Evolutionary conservation across 1,139 yeast genomes (phyloP).

Genomic region (Petasospora rhodanensis): DNA sequence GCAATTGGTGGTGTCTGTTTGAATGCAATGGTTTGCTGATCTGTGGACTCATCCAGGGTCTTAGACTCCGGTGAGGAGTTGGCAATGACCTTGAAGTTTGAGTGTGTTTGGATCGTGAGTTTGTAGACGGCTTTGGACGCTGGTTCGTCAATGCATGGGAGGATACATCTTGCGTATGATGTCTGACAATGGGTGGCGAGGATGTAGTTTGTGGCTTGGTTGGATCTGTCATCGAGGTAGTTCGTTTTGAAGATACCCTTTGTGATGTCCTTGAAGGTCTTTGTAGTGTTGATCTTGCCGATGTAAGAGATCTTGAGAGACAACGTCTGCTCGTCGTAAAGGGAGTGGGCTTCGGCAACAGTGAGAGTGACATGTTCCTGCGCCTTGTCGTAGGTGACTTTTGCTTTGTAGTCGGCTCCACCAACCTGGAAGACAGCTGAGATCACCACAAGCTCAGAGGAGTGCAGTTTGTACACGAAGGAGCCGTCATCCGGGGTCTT

Average conservation of each 20-base stretch:
- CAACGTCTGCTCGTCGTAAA: constrained; percentile 14
- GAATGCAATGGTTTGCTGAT: constrained; percentile 38
- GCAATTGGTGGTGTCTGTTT: constrained; percentile 53
- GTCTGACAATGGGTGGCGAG: constrained; percentile 74
- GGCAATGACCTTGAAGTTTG: constrained; percentile 45
- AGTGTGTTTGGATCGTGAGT: constrained; percentile 42
- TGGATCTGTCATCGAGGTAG: constrained; percentile 46
- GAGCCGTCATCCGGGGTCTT: constrained; percentile 6
- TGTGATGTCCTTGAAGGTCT: constrained; percentile 53
- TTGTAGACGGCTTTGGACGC: constrained; percentile 47
- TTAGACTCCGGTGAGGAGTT: constrained; percentile 34
- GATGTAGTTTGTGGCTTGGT: constrained; percentile 44
- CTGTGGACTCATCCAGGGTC: constrained; percentile 26
- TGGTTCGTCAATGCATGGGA: constrained; percentile 66
- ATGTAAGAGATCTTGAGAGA: constrained; percentile 33
- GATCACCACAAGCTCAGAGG: constrained; percentile 38
- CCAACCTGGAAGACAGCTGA: constrained; percentile 25
- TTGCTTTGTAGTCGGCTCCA: constrained; percentile 26
- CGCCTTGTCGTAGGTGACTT: constrained; percentile 36
- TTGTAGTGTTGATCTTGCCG: constrained; percentile 53
- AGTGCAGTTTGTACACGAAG: constrained; percentile 37
- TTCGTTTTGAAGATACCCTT: constrained; percentile 67
- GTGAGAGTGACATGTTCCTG: constrained; percentile 33
- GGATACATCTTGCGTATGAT: constrained; percentile 51
- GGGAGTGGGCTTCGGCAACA: constrained; percentile 12